phyloP scores from a whole-genome alignment of 208 protist genomes.

The Trypanosoma melophagium region DNA sequence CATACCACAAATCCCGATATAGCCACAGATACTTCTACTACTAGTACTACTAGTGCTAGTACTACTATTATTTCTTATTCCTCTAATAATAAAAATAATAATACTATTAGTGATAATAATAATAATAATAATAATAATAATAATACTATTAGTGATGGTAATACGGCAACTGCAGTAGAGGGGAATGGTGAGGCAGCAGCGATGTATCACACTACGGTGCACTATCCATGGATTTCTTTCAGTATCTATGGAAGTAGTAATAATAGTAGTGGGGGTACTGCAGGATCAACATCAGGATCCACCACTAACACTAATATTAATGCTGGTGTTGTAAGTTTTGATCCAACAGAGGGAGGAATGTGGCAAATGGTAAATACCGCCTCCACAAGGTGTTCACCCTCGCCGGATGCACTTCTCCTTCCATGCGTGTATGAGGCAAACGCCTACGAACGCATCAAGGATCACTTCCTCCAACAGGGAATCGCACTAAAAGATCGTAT shows the following conservation, averaged over 20 bases:
- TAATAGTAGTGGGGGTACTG: not conserved
- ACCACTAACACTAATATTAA: not conserved
- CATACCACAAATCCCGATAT: too few relatives aligned
- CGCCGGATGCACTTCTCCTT: slow-evolving; percentile 62
- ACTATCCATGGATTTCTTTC: slow-evolving; percentile 31
- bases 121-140: not conserved
- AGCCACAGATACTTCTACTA: not conserved
- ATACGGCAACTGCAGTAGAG: not conserved
- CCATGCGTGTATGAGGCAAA: slow-evolving; percentile 66
- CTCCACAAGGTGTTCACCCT: slow-evolving; percentile 60
- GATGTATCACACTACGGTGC: slow-evolving; percentile 30
- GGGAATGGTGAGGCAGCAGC: not conserved
- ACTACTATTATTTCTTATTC: not conserved
- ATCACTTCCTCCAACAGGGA: slow-evolving; percentile 61
- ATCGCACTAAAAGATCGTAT: slow-evolving; percentile 40
- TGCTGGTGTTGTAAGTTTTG: slow-evolving; percentile 28
- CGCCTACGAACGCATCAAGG: slow-evolving; percentile 51
- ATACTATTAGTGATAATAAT: not conserved
- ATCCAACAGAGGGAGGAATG: slow-evolving; percentile 70
- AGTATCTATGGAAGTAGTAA: not conserved
- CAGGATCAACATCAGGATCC: not conserved
- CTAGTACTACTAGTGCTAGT: not conserved
- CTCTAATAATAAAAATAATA: not conserved
- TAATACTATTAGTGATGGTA: not conserved
- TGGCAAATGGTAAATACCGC: slow-evolving; percentile 72